Conservation (phyloP, 1,284 basidiomycete species). For the Inonotus obliquus region DNA sequence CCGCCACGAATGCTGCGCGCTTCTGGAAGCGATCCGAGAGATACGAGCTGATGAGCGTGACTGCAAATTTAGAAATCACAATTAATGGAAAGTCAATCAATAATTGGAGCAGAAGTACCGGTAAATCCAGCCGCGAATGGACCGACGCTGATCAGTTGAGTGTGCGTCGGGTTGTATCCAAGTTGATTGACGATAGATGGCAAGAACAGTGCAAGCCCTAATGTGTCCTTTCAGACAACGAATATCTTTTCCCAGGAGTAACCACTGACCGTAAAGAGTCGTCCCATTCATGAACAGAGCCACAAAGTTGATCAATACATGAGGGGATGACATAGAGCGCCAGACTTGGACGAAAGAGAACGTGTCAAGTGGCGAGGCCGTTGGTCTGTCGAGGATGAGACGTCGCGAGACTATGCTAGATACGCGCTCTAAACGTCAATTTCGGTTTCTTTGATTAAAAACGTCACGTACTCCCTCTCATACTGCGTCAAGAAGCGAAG, state of each 20-base stretch:
- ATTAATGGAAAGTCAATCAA: not conserved
- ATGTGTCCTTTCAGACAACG: too few species aligned
- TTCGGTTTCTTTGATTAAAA: conserved; percentile 25
- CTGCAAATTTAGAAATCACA: not conserved
- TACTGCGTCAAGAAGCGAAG: conserved; percentile 37
- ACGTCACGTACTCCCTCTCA: conserved; percentile 36
- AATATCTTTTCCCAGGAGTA: not conserved
- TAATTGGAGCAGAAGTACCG: conserved; percentile 19
- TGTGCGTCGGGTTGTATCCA: conserved; percentile 31
- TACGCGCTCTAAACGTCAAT: conserved; percentile 21
- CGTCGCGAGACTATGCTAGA: conserved; percentile 27
- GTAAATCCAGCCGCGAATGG: conserved; percentile 32
- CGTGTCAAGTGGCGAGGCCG: conserved; percentile 27
- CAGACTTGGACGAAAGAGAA: conserved; percentile 30
- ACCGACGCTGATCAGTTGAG: conserved; percentile 32
- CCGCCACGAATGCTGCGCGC: conserved; percentile 7
- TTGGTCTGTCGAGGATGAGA: conserved; percentile 30
- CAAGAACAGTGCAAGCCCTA: conserved; percentile 34
- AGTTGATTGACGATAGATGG: conserved; percentile 42
- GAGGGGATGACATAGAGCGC: conserved; percentile 29
- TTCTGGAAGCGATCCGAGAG: conserved; percentile 15
- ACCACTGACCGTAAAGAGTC: conserved; percentile 30
- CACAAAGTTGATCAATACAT: conserved; percentile 34
- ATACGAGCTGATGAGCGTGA: conserved; percentile 16
- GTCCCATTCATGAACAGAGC: conserved; percentile 44